These are phyloP conservation scores for Fusarium compactum DNA, from an alignment of 2,329 filamentous ascomycete genomes.

Conservation along the genomic window DNA sequence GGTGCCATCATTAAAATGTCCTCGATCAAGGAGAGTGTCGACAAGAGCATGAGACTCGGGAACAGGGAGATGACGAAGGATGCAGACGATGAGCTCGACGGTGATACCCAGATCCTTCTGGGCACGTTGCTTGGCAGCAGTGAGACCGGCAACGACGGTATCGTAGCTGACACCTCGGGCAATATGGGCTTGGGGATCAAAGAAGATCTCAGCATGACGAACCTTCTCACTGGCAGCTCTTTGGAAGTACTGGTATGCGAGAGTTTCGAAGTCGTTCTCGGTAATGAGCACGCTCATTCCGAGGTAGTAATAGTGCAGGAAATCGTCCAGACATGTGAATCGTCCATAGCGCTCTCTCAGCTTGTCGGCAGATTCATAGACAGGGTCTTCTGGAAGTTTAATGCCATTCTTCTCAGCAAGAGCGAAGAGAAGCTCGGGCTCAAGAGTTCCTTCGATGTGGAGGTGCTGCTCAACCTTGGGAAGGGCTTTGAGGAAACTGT, in stretches of 20 bases:
- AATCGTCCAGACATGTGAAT: conserved; percentile 80
- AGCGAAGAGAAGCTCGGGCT: conserved; percentile 75
- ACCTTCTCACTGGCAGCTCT: conserved; percentile 74
- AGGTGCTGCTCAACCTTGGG: conserved; percentile 88
- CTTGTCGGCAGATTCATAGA: conserved; percentile 70
- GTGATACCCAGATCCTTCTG: conserved; percentile 71
- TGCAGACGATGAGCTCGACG: conserved; percentile 76
- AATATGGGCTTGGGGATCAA: conserved; percentile 82
- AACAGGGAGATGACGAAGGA: conserved; percentile 76
- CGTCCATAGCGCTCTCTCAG: conserved; percentile 73
- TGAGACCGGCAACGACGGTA: conserved; percentile 73
- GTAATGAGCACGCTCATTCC: conserved; percentile 77
- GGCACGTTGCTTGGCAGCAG: conserved; percentile 69
- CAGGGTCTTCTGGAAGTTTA: conserved; percentile 70
- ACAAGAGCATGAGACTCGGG: conserved; percentile 62
- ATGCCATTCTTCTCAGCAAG: conserved; percentile 77
- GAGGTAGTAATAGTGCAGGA: conserved; percentile 82
- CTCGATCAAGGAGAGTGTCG: conserved; percentile 48
- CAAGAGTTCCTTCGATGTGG: conserved; percentile 81
- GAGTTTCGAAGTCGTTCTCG: conserved; percentile 75
- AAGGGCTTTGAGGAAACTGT: conserved; percentile 71
- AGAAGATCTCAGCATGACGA: conserved; percentile 81
- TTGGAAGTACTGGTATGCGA: conserved; percentile 78
- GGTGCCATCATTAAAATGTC: conserved; percentile 63
- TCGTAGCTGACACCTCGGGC: conserved; percentile 71